Conservation (phyloP, 192 early-diverging fungal genomes). For the Podila clonocystis region DNA sequence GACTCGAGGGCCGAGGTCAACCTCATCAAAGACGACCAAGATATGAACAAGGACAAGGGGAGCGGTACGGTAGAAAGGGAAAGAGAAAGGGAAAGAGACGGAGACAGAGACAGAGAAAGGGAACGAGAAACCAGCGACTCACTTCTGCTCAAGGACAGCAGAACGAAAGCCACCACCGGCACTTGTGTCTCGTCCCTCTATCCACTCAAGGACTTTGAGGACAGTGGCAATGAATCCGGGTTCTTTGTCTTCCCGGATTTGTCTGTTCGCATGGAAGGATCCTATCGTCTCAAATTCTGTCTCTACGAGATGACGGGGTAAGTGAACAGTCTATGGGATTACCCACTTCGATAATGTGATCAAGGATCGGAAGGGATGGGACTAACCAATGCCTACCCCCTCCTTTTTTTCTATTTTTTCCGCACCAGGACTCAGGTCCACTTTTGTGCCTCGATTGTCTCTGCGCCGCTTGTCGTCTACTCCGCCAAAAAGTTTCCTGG, state of each 20-base stretch:
- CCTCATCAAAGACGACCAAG: slow-evolving; percentile 90
- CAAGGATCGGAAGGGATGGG: too few relatives aligned
- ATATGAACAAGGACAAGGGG: slow-evolving; percentile 38
- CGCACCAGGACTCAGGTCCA: slow-evolving; percentile 73
- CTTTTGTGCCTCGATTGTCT: slow-evolving; percentile 89
- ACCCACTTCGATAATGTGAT: too few relatives aligned
- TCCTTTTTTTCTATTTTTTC: neutral
- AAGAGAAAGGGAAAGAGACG: neutral
- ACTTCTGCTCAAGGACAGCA: slow-evolving; percentile 89
- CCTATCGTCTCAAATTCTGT: slow-evolving; percentile 85
- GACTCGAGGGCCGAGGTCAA: slow-evolving; percentile 88
- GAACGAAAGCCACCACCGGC: slow-evolving; percentile 87
- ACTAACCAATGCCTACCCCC: too few relatives aligned
- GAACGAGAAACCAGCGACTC: slow-evolving; percentile 65
- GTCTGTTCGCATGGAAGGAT: slow-evolving; percentile 93
- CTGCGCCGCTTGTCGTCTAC: slow-evolving; percentile 88
- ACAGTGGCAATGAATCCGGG: slow-evolving; percentile 81
- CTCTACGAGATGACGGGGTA: slow-evolving; percentile 92
- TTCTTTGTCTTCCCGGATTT: slow-evolving; percentile 98
- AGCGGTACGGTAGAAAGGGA: neutral
- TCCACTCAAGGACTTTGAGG: slow-evolving; percentile 88
- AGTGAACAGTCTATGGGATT: neutral
- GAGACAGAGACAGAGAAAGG: slow-evolving; percentile 21
- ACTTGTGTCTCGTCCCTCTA: slow-evolving; percentile 94
- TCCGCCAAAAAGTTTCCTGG: slow-evolving; percentile 97